Conservation (phyloP, 352 stramenopile genomes). For the Halophytophthora batemanensis region DNA sequence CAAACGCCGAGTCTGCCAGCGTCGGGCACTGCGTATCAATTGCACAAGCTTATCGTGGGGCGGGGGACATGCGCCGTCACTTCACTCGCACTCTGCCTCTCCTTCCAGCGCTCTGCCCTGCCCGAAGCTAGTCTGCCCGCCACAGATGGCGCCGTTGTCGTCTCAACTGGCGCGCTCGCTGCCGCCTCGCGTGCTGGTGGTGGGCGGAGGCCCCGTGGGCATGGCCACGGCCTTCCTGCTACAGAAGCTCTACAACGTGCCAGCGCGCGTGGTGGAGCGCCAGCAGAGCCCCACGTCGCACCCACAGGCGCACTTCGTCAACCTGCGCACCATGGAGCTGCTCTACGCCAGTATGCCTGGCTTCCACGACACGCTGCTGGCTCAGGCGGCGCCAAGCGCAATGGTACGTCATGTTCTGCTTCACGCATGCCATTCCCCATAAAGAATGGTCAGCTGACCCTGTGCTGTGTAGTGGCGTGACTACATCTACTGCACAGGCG, state of each 20-base stretch:
- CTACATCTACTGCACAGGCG: slow-evolving; percentile 80
- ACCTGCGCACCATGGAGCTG: slow-evolving; percentile 93
- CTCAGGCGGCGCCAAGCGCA: slow-evolving; percentile 53
- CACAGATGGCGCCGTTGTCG: slow-evolving; percentile 4
- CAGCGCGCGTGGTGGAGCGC: slow-evolving; percentile 73
- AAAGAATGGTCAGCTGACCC: slow-evolving; percentile 3
- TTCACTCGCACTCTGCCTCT: slow-evolving; percentile 2
- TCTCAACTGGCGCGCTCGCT: slow-evolving; percentile 9
- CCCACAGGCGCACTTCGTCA: slow-evolving; percentile 95
- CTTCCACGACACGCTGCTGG: slow-evolving; percentile 70
- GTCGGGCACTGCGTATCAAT: slow-evolving; percentile 14
- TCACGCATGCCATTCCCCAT: neutral
- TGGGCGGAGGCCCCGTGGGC: slow-evolving; percentile 70
- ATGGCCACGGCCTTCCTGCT: slow-evolving; percentile 66
- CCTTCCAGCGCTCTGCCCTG: slow-evolving; percentile 6
- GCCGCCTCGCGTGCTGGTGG: slow-evolving; percentile 60
- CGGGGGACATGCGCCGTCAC: too few species aligned
- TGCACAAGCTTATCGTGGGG: slow-evolving; percentile 10
- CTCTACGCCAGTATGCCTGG: slow-evolving; percentile 67
- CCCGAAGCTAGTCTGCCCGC: neutral
- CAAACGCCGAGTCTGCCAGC: too few species aligned
- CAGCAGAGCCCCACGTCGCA: slow-evolving; percentile 76
- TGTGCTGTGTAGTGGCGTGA: slow-evolving; percentile 63
- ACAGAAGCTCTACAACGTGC: slow-evolving; percentile 66
- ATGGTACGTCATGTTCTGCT: slow-evolving; percentile 41